Conservation (phyloP, 768 basidiomycete genomes). For the Boletus reticulatus region DNA sequence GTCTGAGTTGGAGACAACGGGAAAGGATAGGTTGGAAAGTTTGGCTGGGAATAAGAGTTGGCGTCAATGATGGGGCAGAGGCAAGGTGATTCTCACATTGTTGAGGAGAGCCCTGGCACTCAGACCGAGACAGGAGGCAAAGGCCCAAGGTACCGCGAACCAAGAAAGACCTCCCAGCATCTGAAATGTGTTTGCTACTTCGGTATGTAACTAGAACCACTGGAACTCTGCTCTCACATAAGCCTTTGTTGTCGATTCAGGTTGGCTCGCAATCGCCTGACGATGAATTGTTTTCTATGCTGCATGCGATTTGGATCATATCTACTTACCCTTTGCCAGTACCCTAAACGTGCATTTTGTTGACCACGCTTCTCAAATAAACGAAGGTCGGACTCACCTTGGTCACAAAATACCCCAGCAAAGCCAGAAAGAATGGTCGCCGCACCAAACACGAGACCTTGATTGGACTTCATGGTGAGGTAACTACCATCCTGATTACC, state of each 20-base stretch:
- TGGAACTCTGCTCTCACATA: slow-evolving; percentile 34
- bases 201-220: no score
- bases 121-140: slow-evolving; percentile 47
- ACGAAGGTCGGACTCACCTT: slow-evolving; percentile 30
- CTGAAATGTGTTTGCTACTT: slow-evolving; percentile 18
- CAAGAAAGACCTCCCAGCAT: slow-evolving; percentile 53
- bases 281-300: no score
- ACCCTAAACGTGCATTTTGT: slow-evolving; percentile 30
- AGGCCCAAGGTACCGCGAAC: slow-evolving; percentile 14
- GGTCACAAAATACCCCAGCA: slow-evolving; percentile 49
- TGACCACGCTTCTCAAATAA: neutral
- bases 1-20: slow-evolving; percentile 32
- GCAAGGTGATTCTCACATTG: slow-evolving; percentile 20
- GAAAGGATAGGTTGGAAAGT: slow-evolving; percentile 53
- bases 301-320: no score
- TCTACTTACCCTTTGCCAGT: slow-evolving; percentile 45
- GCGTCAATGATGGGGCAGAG: neutral
- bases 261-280: no score
- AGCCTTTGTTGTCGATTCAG: no score
- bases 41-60: slow-evolving; percentile 32
- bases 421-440: slow-evolving; percentile 41
- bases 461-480: slow-evolving; percentile 54
- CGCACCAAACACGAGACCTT: slow-evolving; percentile 44
- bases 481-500: slow-evolving; percentile 54
- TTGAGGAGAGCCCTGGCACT: slow-evolving; percentile 36